phyloP scores from a whole-genome alignment of 805 yeast species.

The Torulaspora indica region DNA sequence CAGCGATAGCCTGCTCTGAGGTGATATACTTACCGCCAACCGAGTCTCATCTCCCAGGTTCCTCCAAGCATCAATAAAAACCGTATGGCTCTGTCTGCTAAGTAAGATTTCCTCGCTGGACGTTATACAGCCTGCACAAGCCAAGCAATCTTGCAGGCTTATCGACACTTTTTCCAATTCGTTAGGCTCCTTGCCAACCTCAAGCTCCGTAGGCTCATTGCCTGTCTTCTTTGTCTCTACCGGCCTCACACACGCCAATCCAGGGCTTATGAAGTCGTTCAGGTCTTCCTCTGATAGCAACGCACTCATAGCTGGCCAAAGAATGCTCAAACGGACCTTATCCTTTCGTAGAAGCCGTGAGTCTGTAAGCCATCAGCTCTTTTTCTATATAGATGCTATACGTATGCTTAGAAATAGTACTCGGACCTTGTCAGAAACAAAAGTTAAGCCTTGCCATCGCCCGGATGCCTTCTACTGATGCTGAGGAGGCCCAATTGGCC shows the following conservation, averaged over 20 bases:
- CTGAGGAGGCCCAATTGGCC: no score
- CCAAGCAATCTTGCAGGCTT: slow-evolving; percentile 86
- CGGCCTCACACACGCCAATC: slow-evolving; percentile 92
- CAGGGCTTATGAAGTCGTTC: slow-evolving; percentile 92
- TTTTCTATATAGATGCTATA: not conserved
- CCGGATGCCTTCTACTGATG: no score
- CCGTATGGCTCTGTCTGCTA: slow-evolving; percentile 83
- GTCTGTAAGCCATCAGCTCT: not conserved
- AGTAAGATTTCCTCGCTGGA: slow-evolving; percentile 94
- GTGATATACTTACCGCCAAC: slow-evolving; percentile 71
- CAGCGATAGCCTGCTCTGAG: slow-evolving; percentile 78
- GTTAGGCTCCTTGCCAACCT: slow-evolving; percentile 59
- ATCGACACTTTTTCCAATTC: slow-evolving; percentile 76
- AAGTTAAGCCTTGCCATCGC: no score
- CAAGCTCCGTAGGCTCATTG: slow-evolving; percentile 42
- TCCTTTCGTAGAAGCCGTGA: no score
- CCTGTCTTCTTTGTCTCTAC: slow-evolving; percentile 37
- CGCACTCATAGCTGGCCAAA: slow-evolving; percentile 60
- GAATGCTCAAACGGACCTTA: no score
- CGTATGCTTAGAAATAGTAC: no score
- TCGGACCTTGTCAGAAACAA: no score
- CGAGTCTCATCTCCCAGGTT: slow-evolving; percentile 31
- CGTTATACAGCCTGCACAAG: slow-evolving; percentile 95
- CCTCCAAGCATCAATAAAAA: slow-evolving; percentile 58
- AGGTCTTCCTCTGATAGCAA: slow-evolving; percentile 82